Percentiles rank a stretch among this genome's conserved stretches.
Conservation (phyloP, 2,329 filamentous ascomycete genomes). For the Fusarium mexicanum region DNA sequence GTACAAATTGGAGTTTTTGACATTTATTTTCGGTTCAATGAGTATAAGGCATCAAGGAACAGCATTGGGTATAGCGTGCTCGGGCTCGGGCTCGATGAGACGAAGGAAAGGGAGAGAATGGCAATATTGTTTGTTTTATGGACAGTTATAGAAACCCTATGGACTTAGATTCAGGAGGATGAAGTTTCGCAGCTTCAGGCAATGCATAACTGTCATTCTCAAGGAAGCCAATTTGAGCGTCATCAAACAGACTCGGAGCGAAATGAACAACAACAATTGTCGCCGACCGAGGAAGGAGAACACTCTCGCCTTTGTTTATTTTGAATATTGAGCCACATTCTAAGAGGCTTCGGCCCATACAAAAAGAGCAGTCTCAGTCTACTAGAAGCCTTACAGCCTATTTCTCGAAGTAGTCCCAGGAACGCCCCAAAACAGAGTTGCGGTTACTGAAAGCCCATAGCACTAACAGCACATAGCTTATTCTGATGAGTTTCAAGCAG, state of each 20-base stretch:
- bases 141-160: conserved; percentile 30
- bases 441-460: conserved; percentile 13
- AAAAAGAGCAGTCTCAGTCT: conserved; percentile 1
- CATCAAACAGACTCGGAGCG: background rate
- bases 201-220: conserved; percentile 19
- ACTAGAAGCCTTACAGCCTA: background rate
- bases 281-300: background rate
- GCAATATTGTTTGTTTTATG: conserved; percentile 18
- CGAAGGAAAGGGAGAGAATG: background rate
- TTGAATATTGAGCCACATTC: background rate
- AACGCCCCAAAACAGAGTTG: conserved; percentile 24
- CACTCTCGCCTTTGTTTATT: background rate
- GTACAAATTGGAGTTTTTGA: conserved; percentile 22
- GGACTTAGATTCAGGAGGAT: conserved; percentile 22
- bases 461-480: conserved; percentile 14
- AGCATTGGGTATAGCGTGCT: conserved; percentile 8
- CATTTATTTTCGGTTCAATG: conserved; percentile 1
- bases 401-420: background rate
- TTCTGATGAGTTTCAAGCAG: background rate
- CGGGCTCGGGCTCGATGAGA: background rate
- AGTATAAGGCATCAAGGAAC: background rate
- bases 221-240: background rate
- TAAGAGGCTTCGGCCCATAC: background rate
- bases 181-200: conserved; percentile 34
- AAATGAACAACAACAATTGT: background rate